Evolutionary conservation across 1,284 basidiomycete genomes (phyloP).

Genomic region (Inonotus obliquus): DNA sequence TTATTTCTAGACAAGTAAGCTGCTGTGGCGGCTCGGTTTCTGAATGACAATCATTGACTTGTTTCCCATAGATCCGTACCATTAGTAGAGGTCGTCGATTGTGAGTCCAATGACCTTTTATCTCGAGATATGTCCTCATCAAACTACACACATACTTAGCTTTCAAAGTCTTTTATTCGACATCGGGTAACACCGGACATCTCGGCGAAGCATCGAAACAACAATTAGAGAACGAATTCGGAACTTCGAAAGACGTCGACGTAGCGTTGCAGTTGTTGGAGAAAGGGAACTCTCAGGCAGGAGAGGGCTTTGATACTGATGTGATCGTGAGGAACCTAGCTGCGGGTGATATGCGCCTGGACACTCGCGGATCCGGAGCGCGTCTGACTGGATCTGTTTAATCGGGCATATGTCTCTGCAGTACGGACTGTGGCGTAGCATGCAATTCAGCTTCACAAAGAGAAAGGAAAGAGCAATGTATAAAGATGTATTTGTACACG

Average conservation of each 20-base stretch:
- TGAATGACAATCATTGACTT: slow-evolving; percentile 17
- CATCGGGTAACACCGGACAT: slow-evolving; percentile 67
- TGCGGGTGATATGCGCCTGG: slow-evolving; percentile 13
- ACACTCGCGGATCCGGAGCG: slow-evolving; percentile 22
- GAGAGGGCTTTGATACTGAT: slow-evolving; percentile 37
- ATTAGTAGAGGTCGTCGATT: slow-evolving; percentile 66
- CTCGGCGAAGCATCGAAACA: slow-evolving; percentile 70
- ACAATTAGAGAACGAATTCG: slow-evolving; percentile 69
- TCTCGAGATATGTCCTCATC: not conserved
- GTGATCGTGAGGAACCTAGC: slow-evolving; percentile 8
- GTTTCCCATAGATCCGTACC: slow-evolving; percentile 50
- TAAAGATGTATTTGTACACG: slow-evolving; percentile 11
- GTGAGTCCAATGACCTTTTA: slow-evolving; percentile 39
- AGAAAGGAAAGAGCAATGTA: not conserved
- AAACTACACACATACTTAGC: slow-evolving; percentile 28
- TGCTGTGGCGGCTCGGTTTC: not conserved
- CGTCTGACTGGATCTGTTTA: slow-evolving; percentile 27
- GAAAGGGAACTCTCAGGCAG: slow-evolving; percentile 53
- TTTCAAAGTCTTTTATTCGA: slow-evolving; percentile 48
- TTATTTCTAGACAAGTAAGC: slow-evolving; percentile 59
- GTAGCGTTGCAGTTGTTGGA: slow-evolving; percentile 55
- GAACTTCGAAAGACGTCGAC: slow-evolving; percentile 58
- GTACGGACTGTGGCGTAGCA: not conserved
- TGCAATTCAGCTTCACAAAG: not conserved
- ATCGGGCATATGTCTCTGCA: slow-evolving; percentile 20